Conservation (phyloP, 805 yeast genomes). For the Starmerella powellii region DNA sequence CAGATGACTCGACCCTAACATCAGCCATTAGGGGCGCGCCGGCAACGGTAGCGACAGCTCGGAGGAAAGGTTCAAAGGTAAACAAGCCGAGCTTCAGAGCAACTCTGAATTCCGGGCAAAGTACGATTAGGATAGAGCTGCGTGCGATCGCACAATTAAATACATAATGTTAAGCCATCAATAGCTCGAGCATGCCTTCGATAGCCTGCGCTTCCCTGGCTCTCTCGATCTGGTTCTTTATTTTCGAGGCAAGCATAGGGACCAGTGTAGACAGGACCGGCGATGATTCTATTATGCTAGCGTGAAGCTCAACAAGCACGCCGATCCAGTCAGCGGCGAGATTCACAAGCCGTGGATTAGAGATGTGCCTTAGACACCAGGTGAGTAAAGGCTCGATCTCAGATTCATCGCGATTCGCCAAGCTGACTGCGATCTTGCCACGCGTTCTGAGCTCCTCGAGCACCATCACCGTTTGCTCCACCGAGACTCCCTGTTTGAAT, state of each 20-base stretch:
- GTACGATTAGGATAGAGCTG: no score
- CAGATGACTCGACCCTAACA: no score
- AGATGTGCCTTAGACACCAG: slow-evolving; percentile 67
- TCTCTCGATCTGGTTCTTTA: slow-evolving; percentile 57
- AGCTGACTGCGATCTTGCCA: slow-evolving; percentile 76
- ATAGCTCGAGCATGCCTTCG: slow-evolving; percentile 84
- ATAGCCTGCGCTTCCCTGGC: slow-evolving; percentile 81
- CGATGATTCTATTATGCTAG: slow-evolving; percentile 56
- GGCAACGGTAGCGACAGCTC: no score
- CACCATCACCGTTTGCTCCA: slow-evolving; percentile 70
- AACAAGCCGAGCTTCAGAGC: no score
- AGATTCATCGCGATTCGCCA: slow-evolving; percentile 73
- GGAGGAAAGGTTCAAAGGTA: no score
- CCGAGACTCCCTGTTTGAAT: slow-evolving; percentile 61
- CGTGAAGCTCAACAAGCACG: slow-evolving; percentile 62
- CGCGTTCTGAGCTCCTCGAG: slow-evolving; percentile 75
- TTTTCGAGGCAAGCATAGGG: slow-evolving; percentile 41
- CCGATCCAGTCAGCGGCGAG: slow-evolving; percentile 58
- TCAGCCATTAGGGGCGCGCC: no score
- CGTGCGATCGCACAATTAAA: no score
- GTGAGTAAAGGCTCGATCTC: slow-evolving; percentile 72
- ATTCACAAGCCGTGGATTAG: slow-evolving; percentile 61
- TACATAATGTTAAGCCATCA: slow-evolving; percentile 35
- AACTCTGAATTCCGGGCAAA: no score
- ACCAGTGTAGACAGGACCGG: slow-evolving; percentile 68